Evolutionary conservation across 2,329 filamentous ascomycete species (phyloP).

Genomic region (Ophiostoma angusticollis): DNA sequence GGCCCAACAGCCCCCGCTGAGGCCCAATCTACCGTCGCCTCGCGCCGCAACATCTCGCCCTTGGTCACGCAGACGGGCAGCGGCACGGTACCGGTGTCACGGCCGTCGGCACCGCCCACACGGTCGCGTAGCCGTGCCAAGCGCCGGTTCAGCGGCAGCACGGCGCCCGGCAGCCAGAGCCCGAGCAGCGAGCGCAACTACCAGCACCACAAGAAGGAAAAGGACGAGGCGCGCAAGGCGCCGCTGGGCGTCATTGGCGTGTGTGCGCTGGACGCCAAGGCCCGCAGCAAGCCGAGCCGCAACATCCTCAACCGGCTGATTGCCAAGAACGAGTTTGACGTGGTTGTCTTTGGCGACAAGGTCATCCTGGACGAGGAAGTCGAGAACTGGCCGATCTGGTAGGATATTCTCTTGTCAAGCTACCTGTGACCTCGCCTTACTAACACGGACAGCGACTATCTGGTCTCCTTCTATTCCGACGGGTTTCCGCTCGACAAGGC

Average conservation of each 20-base stretch:
- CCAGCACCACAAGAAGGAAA: constrained; percentile 34
- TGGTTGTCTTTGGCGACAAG: constrained; percentile 96
- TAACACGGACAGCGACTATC: constrained; percentile 53
- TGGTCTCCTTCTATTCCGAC: constrained; percentile 97
- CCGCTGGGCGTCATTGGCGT: constrained; percentile 69
- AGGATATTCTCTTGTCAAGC: constrained; percentile 20
- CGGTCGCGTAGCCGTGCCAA: constrained; percentile 52
- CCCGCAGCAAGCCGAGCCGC: constrained; percentile 88
- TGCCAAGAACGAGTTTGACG: constrained; percentile 83
- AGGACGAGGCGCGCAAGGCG: constrained; percentile 51
- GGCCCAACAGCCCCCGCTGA: background rate
- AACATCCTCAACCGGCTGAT: constrained; percentile 92
- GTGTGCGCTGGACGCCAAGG: constrained; percentile 90
- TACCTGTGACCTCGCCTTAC: no score
- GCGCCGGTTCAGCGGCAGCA: constrained; percentile 69
- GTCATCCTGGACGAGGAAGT: constrained; percentile 95
- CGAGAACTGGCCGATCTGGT: constrained; percentile 90
- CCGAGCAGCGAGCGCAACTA: constrained; percentile 54
- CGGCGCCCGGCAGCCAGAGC: constrained; percentile 68
- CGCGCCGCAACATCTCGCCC: constrained; percentile 7
- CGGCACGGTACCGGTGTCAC: constrained; percentile 11
- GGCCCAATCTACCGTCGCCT: background rate
- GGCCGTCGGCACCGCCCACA: constrained; percentile 17
- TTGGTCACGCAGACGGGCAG: constrained; percentile 13
- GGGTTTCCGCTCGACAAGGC: constrained; percentile 95